Evolutionary conservation across 2,329 filamentous ascomycete species (phyloP), one percentile per base, ranked within the genome.

Genomic region (Aspergillus fumigatiaffinis): DNA sequence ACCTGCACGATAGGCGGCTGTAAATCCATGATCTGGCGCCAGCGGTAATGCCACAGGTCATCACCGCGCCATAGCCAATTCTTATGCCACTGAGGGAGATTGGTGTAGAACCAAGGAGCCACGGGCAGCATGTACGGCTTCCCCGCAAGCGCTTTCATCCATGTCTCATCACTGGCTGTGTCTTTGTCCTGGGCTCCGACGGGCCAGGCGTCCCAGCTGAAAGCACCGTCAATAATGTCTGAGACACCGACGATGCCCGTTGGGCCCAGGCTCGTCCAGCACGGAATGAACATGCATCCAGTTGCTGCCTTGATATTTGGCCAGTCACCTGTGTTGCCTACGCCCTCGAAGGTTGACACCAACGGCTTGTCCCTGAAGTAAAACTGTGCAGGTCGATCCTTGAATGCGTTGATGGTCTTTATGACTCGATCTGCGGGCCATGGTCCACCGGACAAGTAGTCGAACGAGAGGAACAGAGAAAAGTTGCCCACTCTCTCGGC

Each of bases 61-160:
- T 87, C 85, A n/a, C 83, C 82, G 23, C 79, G 77, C 77, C 82
- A 88, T 5, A 86, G 73, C 84, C 85, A 88, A 66, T 86, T 84
- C 72, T 87, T 87, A 46, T 73, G 69, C 63, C 79, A 86, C 6
- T 75, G 73, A 0, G 82, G 79, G 3, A 86, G 72, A 57, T 84
- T 82, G 51, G 85, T 85, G 68, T 71, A 82, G 66, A 77, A 82
- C 82, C 82, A 84, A 0, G 83, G 82, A 0, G 80, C 80, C n/a
- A 83, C 78, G 2, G 80, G 76, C 80, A 83, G 83, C 78, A 84
- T 83, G 54, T 76, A 80, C 3, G 71, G 69, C 63, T 79, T 80
- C 4, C 66, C 66, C 1, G 63, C 57, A 6, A 76, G 60, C 8
- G 69, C 68, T 9, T 63, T 58, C 63, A 76, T 76, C 71, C 77